phyloP scores from a whole-genome alignment of 129 eudicot genomes.

The Flaveria robusta region DNA sequence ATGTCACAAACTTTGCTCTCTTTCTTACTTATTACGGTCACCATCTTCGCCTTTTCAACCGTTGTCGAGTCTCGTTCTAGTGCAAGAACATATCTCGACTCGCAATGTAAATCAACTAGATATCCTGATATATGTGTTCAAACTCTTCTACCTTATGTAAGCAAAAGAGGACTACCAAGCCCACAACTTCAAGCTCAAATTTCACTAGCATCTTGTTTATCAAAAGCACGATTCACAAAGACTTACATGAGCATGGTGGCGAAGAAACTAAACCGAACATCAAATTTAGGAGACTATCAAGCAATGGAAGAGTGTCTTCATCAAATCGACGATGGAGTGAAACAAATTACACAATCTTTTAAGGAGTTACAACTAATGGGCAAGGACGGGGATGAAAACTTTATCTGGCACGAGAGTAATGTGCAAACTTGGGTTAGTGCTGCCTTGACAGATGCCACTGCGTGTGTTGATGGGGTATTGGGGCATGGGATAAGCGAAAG shows the following conservation, averaged over 20 bases:
- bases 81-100: conserved; percentile 46
- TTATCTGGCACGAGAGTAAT: conserved; percentile 71
- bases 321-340: conserved; percentile 57
- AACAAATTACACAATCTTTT: conserved; percentile 55
- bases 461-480: conserved; percentile 50
- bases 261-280: conserved; percentile 28
- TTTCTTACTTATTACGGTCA: conserved; percentile 33
- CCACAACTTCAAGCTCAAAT: conserved; percentile 57
- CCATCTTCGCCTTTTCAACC: conserved; percentile 30
- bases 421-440: conserved; percentile 73
- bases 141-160: conserved; percentile 41
- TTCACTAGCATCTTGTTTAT: conserved; percentile 51
- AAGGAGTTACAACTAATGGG: conserved; percentile 51
- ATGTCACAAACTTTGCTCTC: conserved; percentile 38
- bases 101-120: conserved; percentile 51
- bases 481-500: conserved; percentile 46
- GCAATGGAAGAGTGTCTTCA: conserved; percentile 49
- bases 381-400: conserved; percentile 42
- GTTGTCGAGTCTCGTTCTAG: conserved; percentile 45
- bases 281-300: conserved; percentile 37
- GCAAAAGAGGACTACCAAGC: conserved; percentile 37
- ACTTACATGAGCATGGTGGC: conserved; percentile 50
- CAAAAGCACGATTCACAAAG: conserved; percentile 44
- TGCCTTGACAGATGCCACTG: conserved; percentile 57
- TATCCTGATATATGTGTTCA: conserved; percentile 50